These are phyloP conservation scores for Scheffersomyces coipomensis DNA, from an alignment of 805 yeast species.

Conservation along the genomic window DNA sequence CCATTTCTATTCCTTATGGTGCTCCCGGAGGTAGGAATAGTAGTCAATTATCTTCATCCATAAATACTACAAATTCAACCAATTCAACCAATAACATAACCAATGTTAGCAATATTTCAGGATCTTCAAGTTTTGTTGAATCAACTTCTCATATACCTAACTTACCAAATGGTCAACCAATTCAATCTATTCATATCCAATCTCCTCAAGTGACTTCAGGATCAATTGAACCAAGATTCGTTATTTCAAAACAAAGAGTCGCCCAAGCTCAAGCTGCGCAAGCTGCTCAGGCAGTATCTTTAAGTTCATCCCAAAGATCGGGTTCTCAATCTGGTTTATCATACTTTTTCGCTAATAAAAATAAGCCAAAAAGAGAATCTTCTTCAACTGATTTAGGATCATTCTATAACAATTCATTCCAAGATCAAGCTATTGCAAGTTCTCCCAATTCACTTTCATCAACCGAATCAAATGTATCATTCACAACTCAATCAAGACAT, in stretches of 20 bases:
- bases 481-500: constrained; percentile 52
- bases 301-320: constrained; percentile 32
- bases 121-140: not conserved
- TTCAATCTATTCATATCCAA: constrained; percentile 62
- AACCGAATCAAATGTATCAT: constrained; percentile 28
- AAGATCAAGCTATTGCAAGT: constrained; percentile 21
- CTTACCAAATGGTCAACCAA: constrained; percentile 55
- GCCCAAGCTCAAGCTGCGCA: constrained; percentile 49
- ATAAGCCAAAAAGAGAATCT: constrained; percentile 27
- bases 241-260: constrained; percentile 75
- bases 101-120: constrained; percentile 8
- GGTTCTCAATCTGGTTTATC: constrained; percentile 49
- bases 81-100: constrained; percentile 40
- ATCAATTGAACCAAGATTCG: constrained; percentile 79
- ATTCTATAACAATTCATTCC: constrained; percentile 37
- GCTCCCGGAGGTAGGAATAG: constrained; percentile 65
- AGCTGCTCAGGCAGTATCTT: constrained; percentile 38
- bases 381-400: constrained; percentile 42
- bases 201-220: constrained; percentile 61
- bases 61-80: constrained; percentile 13
- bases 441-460: constrained; percentile 37
- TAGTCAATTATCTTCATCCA: constrained; percentile 9
- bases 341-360: constrained; percentile 47
- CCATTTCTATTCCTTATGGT: constrained; percentile 65
- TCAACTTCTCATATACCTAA: constrained; percentile 41